A percentile compares a stretch with the other conserved stretches of the same genome.
These are phyloP conservation scores for Asterophora parasitica DNA, from an alignment of 768 basidiomycete genomes.

Conservation along the genomic window DNA sequence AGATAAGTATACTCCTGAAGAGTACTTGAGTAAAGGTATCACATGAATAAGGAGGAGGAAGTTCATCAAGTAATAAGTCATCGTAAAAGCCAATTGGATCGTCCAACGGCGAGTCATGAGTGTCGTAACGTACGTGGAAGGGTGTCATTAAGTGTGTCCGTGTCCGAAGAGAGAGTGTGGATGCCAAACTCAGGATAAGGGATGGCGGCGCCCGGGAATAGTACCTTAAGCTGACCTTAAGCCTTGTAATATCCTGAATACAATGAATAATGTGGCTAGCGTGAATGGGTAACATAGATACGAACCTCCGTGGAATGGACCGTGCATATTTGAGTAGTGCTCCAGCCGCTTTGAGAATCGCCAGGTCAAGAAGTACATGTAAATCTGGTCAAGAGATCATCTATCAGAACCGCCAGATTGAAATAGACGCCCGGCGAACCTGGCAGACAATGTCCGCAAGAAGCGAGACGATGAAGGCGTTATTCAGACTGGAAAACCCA, in stretches of 20 bases:
- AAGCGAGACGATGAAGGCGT: constrained; percentile 60
- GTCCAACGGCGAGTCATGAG: constrained; percentile 24
- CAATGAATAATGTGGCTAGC: constrained; percentile 20
- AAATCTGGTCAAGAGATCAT: constrained; percentile 40
- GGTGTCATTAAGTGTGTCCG: constrained; percentile 25
- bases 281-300: constrained; percentile 15
- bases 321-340: constrained; percentile 62
- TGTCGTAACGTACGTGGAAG: constrained; percentile 29
- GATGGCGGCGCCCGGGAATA: constrained; percentile 20
- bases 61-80: constrained; percentile 20
- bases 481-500: constrained; percentile 57
- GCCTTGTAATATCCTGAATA: constrained; percentile 49
- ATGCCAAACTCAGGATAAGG: constrained; percentile 23
- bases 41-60: constrained; percentile 12
- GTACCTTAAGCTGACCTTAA: constrained; percentile 27
- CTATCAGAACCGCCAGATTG: constrained; percentile 22
- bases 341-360: constrained; percentile 66
- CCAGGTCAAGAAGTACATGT: constrained; percentile 77
- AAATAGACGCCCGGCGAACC: constrained; percentile 33
- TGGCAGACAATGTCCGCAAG: constrained; percentile 64
- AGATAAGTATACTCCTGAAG: constrained; percentile 4
- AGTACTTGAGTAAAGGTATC: constrained; percentile 6
- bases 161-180: constrained; percentile 24
- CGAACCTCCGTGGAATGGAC: constrained; percentile 59
- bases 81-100: constrained; percentile 22